These are phyloP conservation scores for Pseudisothecium myosuroides DNA, from an alignment of 225 moss, liverwort and hornwort species.

Conservation along the genomic window DNA sequence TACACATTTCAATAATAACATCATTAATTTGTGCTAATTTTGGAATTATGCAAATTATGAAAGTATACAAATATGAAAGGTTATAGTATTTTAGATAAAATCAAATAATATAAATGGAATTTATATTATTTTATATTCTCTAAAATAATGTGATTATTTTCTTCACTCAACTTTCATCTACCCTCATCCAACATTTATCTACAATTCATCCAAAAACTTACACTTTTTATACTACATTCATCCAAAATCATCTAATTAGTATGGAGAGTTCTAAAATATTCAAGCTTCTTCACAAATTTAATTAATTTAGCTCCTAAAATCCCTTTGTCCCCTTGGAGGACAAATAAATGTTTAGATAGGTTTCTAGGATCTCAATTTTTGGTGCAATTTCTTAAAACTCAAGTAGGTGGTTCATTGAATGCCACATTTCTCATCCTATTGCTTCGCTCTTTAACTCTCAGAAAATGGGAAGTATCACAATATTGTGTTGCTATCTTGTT, in stretches of 20 bases:
- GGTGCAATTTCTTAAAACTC: background rate
- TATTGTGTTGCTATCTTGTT: background rate
- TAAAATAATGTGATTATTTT: background rate
- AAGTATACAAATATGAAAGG: background rate
- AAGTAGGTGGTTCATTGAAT: background rate
- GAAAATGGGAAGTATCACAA: rapidly evolving
- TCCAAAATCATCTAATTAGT: background rate
- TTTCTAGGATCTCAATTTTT: background rate
- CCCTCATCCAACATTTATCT: background rate
- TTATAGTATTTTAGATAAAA: background rate
- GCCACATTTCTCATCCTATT: background rate
- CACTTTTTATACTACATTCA: background rate
- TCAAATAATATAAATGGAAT: background rate
- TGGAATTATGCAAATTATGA: background rate
- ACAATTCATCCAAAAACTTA: background rate
- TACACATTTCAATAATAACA: background rate
- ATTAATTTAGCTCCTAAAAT: background rate
- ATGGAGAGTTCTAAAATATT: background rate
- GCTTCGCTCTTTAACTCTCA: background rate
- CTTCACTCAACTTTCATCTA: no score
- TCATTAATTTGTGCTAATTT: background rate
- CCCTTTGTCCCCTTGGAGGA: rapidly evolving
- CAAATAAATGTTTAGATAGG: background rate
- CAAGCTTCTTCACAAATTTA: background rate
- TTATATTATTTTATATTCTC: background rate